Percentiles rank a stretch among this genome's conserved stretches.
Evolutionary conservation across 495 filamentous ascomycete genomes (phyloP).

Genomic region (Astrocystis sublimbata): DNA sequence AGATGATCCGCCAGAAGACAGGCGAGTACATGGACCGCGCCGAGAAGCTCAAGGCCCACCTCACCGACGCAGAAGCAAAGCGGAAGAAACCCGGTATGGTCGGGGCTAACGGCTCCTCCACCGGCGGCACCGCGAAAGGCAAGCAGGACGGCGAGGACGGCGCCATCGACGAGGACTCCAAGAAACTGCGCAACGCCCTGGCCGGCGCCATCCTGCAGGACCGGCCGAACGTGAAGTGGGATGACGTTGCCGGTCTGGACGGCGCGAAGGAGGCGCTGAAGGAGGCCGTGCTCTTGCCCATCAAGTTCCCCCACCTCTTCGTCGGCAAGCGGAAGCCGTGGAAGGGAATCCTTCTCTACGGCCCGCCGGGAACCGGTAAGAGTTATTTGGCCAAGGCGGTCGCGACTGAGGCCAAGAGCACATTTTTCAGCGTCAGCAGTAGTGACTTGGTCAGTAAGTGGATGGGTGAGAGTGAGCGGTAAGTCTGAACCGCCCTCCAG

Average conservation of each 20-base stretch:
- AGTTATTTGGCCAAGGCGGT: slow-evolving; percentile 96
- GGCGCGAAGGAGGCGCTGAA: slow-evolving; percentile 95
- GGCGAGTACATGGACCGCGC: slow-evolving; percentile 97
- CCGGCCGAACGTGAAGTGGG: slow-evolving; percentile 94
- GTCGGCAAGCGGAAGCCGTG: slow-evolving; percentile 96
- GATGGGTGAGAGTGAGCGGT: slow-evolving; percentile 99
- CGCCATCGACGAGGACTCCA: slow-evolving; percentile 81
- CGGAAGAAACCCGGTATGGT: slow-evolving; percentile 72
- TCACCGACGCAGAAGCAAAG: slow-evolving; percentile 74
- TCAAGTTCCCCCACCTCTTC: slow-evolving; percentile 97
- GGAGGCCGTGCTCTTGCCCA: slow-evolving; percentile 94
- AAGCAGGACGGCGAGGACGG: slow-evolving; percentile 48
- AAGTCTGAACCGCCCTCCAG: slow-evolving; percentile 29
- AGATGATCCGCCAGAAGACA: slow-evolving; percentile 91
- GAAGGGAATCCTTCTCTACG: slow-evolving; percentile 97
- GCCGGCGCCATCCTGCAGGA: slow-evolving; percentile 91
- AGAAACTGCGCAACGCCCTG: slow-evolving; percentile 89
- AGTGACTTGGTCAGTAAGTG: slow-evolving; percentile 97
- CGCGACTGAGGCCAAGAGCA: slow-evolving; percentile 97
- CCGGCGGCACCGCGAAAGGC: slow-evolving; percentile 61
- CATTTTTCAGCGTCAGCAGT: slow-evolving; percentile 98
- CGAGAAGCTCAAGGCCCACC: slow-evolving; percentile 92
- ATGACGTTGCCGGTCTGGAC: slow-evolving; percentile 97
- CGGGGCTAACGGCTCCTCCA: slow-evolving; percentile 80
- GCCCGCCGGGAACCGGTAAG: slow-evolving; percentile 95